Evolutionary conservation across 2,329 filamentous ascomycete genomes (phyloP), one percentile per base, ranked within the genome.

Genomic region (Alternaria ethzedia): DNA sequence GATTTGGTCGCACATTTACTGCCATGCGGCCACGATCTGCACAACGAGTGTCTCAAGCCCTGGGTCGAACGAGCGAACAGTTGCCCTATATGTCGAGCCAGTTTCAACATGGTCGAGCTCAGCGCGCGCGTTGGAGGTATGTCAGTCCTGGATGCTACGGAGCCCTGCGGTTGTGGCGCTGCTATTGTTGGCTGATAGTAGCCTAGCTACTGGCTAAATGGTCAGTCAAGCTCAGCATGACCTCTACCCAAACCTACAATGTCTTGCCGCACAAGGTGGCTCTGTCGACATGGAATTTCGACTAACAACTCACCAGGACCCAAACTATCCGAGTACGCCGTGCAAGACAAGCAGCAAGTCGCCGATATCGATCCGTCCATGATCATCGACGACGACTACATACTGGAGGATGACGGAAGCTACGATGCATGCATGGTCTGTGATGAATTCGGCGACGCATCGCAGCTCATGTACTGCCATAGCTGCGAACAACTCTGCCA

Each of bases 51-150:
- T 81, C 86, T 99, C 71, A 91, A 91, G 73, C 93, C 94, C 71
- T 99, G 96, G 96, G 93, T 95, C 49, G 93, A 96, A 82, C 91
- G 96, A 80, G 95, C 96, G 68, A 99, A 98, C 82, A 97, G 94
- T 78, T 99, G 96, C 81, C 96, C 96, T 49, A 97, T 99, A 80
- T 99, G 96, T 82, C 92, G 96, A 71, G 91, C 93, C 74, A 89
- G 87, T 67, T 98, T 99, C 84, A 95, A 98, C 81, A 83, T 91
- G 73, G 94, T 99, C 70, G 89, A 96, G 78, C 89, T 99, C 65
- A 91, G 91, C 80, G 89, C 91, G 76, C 88, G 86, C 70, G 83
- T 94, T 75, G 91, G 93, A 85, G 93, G 93, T 96, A 87, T 72
- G 74, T 76, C 58, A 73, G 66, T 62, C 65, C 59, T 63, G 64